These are phyloP conservation scores for Russula griseocarnosa DNA, from an alignment of 768 basidiomycete genomes.

Conservation along the genomic window DNA sequence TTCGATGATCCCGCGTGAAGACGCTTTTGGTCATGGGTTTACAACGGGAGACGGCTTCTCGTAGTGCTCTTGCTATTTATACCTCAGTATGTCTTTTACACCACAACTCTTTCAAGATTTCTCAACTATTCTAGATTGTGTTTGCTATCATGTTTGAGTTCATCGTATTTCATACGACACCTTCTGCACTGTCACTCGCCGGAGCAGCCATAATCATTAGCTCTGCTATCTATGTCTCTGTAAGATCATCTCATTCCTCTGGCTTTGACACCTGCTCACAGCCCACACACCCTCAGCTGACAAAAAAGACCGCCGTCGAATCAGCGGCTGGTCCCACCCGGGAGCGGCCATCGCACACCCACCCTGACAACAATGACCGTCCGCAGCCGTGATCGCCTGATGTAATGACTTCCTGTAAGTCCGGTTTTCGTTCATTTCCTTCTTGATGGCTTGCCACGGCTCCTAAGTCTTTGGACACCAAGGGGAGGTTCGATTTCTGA, in stretches of 20 bases:
- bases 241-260: slow-evolving; percentile 35
- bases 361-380: not conserved
- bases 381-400: not conserved
- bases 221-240: slow-evolving; percentile 62
- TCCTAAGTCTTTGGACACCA: not conserved
- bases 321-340: not conserved
- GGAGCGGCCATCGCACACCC: not conserved
- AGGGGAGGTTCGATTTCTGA: not conserved
- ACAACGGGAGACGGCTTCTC: slow-evolving; percentile 59
- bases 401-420: no score
- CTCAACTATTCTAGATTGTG: slow-evolving; percentile 44
- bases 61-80: slow-evolving; percentile 61
- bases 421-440: no score
- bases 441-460: no score
- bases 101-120: slow-evolving; percentile 8
- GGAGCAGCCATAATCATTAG: slow-evolving; percentile 64
- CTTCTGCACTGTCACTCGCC: slow-evolving; percentile 53
- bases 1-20: not conserved
- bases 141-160: slow-evolving; percentile 64
- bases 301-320: slow-evolving; percentile 7
- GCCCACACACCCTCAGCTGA: not conserved
- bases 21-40: slow-evolving; percentile 51
- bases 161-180: slow-evolving; percentile 57
- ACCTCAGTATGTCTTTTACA: slow-evolving; percentile 40
- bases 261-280: not conserved